These are phyloP conservation scores for Citrullus amarus DNA, from an alignment of 306 rosid species.

Conservation along the genomic window DNA sequence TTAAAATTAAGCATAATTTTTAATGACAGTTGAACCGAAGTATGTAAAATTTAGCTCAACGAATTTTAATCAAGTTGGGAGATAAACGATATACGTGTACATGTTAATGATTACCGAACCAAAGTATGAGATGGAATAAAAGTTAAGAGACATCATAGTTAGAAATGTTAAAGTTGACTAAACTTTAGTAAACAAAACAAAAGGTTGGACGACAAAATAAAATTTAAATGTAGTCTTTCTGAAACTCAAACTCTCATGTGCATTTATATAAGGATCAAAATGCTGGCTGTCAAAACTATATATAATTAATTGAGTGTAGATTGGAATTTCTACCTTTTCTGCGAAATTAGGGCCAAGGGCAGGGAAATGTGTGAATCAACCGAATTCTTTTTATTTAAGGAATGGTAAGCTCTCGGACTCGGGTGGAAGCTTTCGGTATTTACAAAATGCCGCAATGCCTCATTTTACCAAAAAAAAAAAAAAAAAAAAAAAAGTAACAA, in stretches of 20 bases:
- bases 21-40: neutral
- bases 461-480: neutral
- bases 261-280: neutral
- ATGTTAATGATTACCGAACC: no score
- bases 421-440: constrained; percentile 14
- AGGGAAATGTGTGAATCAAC: neutral
- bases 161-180: no score
- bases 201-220: neutral
- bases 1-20: no score
- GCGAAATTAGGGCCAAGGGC: neutral
- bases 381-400: neutral
- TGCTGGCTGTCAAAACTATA: neutral
- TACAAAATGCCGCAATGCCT: constrained; percentile 28
- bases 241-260: neutral
- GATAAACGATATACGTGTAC: no score
- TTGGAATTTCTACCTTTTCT: neutral
- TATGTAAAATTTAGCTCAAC: no score
- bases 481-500: neutral
- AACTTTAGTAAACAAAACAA: no score
- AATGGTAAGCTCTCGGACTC: neutral
- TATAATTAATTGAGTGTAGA: neutral
- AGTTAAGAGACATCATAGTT: no score
- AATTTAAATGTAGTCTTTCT: no score
- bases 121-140: no score
- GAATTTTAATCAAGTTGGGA: no score